These are phyloP conservation scores for Huntiella moniliformis DNA, from an alignment of 2,329 filamentous ascomycete species.

Conservation along the genomic window DNA sequence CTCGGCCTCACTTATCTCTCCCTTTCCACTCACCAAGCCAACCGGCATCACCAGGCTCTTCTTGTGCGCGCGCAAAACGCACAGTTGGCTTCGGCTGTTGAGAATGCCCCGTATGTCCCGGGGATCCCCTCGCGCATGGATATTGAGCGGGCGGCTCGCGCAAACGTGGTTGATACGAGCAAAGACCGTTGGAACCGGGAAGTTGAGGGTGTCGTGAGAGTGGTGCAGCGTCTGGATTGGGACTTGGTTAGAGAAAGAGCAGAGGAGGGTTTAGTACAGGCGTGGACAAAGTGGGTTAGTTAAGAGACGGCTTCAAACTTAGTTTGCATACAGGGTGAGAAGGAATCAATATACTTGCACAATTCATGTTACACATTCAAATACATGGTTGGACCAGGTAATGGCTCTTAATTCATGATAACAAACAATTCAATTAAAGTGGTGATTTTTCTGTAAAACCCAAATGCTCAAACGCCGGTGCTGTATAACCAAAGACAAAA, in stretches of 20 bases:
- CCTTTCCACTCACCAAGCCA: constrained; percentile 49
- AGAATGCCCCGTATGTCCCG: constrained; percentile 25
- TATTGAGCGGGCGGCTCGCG: constrained; percentile 30
- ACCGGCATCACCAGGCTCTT: constrained; percentile 39
- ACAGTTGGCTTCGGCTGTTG: constrained; percentile 32
- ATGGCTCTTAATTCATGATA: too few relatives aligned
- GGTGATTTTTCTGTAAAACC: constrained; percentile 3
- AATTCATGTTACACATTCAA: too few relatives aligned
- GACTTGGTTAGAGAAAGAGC: constrained; percentile 37
- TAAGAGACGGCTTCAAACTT: too few relatives aligned
- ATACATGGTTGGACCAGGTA: too few relatives aligned
- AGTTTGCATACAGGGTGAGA: too few relatives aligned
- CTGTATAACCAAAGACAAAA: constrained; percentile 2
- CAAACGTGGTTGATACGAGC: constrained; percentile 42
- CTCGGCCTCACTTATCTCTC: constrained; percentile 55
- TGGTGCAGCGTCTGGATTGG: constrained; percentile 50
- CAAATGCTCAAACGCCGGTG: constrained; percentile 4
- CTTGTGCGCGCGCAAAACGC: constrained; percentile 37
- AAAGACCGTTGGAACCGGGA: constrained; percentile 69
- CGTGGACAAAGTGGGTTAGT: constrained; percentile 1
- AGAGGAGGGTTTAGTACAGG: constrained; percentile 21
- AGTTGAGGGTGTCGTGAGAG: constrained; percentile 45
- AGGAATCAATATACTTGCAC: too few relatives aligned
- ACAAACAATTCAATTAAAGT: constrained; percentile 1
- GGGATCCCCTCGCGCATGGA: constrained; percentile 33